Conservation (phyloP, 805 yeast genomes). For the Candida jianshihensis region DNA sequence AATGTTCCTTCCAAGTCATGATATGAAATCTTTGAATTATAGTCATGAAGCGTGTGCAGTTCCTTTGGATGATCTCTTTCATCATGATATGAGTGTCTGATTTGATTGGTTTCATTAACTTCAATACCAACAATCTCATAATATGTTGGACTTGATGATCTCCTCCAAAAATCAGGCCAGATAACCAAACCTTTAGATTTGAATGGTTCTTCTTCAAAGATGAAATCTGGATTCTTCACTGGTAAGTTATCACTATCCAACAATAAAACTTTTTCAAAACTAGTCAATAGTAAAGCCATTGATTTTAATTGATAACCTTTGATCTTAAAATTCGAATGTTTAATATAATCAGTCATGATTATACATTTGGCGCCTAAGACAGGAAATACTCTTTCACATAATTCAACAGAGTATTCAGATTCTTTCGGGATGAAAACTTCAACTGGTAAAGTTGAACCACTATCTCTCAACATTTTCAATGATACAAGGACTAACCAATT, state of each 20-base stretch:
- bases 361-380: slow-evolving; percentile 60
- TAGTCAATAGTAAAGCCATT: slow-evolving; percentile 67
- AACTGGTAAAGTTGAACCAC: slow-evolving; percentile 66
- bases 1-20: slow-evolving; percentile 65
- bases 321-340: slow-evolving; percentile 36
- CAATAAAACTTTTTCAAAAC: slow-evolving; percentile 67
- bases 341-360: slow-evolving; percentile 37
- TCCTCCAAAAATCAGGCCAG: slow-evolving; percentile 71
- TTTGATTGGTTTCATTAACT: slow-evolving; percentile 26
- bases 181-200: slow-evolving; percentile 37
- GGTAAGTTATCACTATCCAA: slow-evolving; percentile 73
- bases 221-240: slow-evolving; percentile 39
- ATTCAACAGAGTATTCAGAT: slow-evolving; percentile 63
- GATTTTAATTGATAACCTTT: slow-evolving; percentile 63
- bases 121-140: slow-evolving; percentile 47
- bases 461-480: slow-evolving; percentile 47
- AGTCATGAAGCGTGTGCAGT: slow-evolving; percentile 21
- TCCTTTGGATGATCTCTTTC: slow-evolving; percentile 25
- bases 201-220: slow-evolving; percentile 30
- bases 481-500: slow-evolving; percentile 56
- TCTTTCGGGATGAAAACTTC: slow-evolving; percentile 74
- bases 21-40: slow-evolving; percentile 33
- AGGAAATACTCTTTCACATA: slow-evolving; percentile 63
- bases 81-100: slow-evolving; percentile 24
- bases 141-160: slow-evolving; percentile 55